Conservation (phyloP, 257 asterid genomes). For the Scutellaria galericulata region DNA sequence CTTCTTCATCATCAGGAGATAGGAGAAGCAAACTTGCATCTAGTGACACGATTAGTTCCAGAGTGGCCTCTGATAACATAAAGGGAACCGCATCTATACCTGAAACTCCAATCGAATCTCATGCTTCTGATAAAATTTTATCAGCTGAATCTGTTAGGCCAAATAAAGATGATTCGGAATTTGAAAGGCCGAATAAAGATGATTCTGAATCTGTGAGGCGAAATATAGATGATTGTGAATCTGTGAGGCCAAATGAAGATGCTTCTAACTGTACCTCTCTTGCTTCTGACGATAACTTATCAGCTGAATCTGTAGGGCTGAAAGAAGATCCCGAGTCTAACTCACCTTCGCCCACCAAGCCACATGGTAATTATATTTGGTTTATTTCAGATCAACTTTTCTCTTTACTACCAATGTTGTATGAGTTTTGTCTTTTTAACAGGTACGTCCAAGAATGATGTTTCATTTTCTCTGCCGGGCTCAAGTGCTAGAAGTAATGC, state of each 20-base stretch:
- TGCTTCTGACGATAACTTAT: slow-evolving; percentile 22
- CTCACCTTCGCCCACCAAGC: slow-evolving; percentile 36
- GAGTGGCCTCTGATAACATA: slow-evolving; percentile 25
- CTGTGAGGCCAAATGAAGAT: slow-evolving; percentile 36
- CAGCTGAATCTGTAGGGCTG: slow-evolving; percentile 22
- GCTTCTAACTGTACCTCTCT: slow-evolving; percentile 27
- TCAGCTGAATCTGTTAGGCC: slow-evolving; percentile 40
- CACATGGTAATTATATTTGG: slow-evolving; percentile 39
- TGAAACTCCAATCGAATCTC: slow-evolving; percentile 31
- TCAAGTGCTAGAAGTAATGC: slow-evolving; percentile 27
- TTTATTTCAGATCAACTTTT: not conserved
- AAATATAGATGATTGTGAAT: slow-evolving; percentile 38
- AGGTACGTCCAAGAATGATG: slow-evolving; percentile 30
- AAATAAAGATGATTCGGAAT: slow-evolving; percentile 38
- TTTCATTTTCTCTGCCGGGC: slow-evolving; percentile 21
- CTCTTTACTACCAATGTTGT: not conserved
- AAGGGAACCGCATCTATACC: slow-evolving; percentile 11
- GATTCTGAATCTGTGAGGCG: slow-evolving; percentile 28
- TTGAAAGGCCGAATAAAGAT: slow-evolving; percentile 29
- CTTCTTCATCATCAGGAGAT: slow-evolving; percentile 36
- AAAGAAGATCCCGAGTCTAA: slow-evolving; percentile 27
- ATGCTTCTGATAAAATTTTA: slow-evolving; percentile 22
- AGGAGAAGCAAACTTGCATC: slow-evolving; percentile 30
- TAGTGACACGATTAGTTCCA: slow-evolving; percentile 13
- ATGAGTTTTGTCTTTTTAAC: slow-evolving; percentile 18